Base-by-base conservation (phyloP, 441 rosid species). In the Populus trichocarpa region DNA sequence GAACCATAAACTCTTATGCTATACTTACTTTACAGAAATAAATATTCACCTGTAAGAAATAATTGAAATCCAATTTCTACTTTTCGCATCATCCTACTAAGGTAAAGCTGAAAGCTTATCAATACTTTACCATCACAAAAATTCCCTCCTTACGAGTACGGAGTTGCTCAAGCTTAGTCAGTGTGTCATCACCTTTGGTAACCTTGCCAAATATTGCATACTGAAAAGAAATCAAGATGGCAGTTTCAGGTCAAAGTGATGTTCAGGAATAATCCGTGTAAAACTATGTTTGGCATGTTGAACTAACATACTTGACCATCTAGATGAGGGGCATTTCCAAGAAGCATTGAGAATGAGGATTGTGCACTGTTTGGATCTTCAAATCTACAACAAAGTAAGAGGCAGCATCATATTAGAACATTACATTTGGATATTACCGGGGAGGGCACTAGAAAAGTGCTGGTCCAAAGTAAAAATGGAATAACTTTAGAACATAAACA, bases 271-370 rank as follows among this genome's bases (percentile, higher is more conserved):
- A 63, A 70, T 0, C 22, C 14, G 3, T 76, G 32, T 36, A 65
- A 75, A 66, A 79, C 42, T 33, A 78, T 7, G 53, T 12, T 28
- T 57, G 33, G 59, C 61, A 85, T 42, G 76, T 71, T 42, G 23
- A 72, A 70, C 50, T 18, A 79, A 33, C 82, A 78, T 76, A 96
- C 97, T 91, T 91, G 57, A 76, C 88, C 84, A 86, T 96, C 95
- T 79, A 96, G 98, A 93, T 96, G 97, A 72, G 98, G 92, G 57
- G 99, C 97, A 82, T 91, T 87, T 67, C 99, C 99, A 70, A 93
- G 95, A 81, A 93, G 98, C 32, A 96, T 88, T 5, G 98, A 96
- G 78, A 96, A 96, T 5, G 97, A 96, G 65, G 99, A 96, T 36
- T 85, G 79, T 30, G 93, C 99, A 75, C 98, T 96, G 82, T 96